These are phyloP conservation scores for Fusarium liriodendri DNA, from an alignment of 2,329 filamentous ascomycete species.

Conservation along the genomic window DNA sequence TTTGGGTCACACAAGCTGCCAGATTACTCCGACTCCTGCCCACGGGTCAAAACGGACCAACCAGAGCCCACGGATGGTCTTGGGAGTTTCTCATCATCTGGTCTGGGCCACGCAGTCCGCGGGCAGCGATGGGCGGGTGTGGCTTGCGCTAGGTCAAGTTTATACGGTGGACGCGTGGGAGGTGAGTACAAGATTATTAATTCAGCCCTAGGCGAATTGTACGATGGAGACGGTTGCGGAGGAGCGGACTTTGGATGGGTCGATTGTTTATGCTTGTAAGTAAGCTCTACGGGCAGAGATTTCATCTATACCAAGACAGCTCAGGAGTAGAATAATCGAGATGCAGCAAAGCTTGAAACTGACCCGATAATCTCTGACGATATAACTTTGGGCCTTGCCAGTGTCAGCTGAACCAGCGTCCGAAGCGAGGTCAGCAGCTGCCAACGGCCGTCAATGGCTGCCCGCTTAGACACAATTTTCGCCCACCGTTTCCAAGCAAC, in stretches of 20 bases:
- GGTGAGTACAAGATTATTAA: conserved; percentile 37
- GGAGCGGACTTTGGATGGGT: conserved; percentile 37
- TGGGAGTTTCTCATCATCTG: conserved; percentile 34
- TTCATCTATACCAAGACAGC: background rate
- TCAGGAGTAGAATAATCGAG: background rate
- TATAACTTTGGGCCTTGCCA: background rate
- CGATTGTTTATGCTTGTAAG: background rate
- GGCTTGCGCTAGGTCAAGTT: conserved; percentile 31
- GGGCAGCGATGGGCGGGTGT: conserved; percentile 14
- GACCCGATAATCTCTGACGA: background rate
- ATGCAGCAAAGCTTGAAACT: background rate
- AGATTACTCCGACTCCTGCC: conserved; percentile 27
- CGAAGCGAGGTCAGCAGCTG: background rate
- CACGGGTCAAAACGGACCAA: conserved; percentile 1
- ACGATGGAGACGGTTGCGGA: conserved; percentile 20
- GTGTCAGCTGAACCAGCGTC: background rate
- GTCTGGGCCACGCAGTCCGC: conserved; percentile 17
- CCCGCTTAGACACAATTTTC: background rate
- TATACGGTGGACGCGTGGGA: background rate
- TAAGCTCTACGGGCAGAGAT: background rate
- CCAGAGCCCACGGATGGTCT: conserved; percentile 3
- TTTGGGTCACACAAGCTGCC: conserved; percentile 12
- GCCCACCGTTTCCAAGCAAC: background rate
- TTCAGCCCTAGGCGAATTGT: conserved; percentile 18
- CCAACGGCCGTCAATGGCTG: background rate